Percentiles rank a stretch among this genome's conserved stretches.
phyloP scores from a whole-genome alignment of 352 stramenopile genomes.

The Thalassiosira livingstoniorum region DNA sequence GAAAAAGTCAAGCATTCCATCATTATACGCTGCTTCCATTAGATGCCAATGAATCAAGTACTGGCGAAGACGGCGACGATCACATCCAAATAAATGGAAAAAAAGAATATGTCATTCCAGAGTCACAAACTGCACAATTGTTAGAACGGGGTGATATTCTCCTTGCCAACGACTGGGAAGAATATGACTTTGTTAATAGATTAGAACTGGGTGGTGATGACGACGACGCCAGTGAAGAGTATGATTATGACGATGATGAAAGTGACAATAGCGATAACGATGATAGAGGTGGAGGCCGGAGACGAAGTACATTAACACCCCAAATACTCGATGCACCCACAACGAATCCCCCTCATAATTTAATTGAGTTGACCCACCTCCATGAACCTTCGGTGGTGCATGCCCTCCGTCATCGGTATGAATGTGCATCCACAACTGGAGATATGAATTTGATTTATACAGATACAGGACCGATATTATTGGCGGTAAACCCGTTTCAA shows the following conservation, averaged over 20 bases:
- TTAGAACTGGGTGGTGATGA: constrained; percentile 4
- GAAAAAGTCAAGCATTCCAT: not conserved
- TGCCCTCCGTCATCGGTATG: constrained; percentile 42
- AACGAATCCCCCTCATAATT: constrained; percentile 31
- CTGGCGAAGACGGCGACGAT: not conserved
- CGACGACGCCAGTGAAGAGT: not conserved
- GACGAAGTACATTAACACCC: not conserved
- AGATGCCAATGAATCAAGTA: not conserved
- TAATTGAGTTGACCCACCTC: constrained; percentile 65
- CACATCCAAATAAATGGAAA: not conserved
- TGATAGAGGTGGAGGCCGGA: not conserved
- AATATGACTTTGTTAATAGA: constrained; percentile 33
- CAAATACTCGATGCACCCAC: not conserved
- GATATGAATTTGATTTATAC: constrained; percentile 70
- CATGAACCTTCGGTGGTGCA: constrained; percentile 74
- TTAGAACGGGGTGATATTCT: constrained; percentile 37
- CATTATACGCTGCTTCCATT: constrained; percentile 24
- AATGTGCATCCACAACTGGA: constrained; percentile 9
- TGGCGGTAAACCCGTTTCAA: constrained; percentile 77
- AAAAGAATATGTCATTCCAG: constrained; percentile 21
- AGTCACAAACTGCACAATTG: constrained; percentile 5
- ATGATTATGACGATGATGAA: constrained; percentile 17
- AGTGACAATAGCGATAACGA: not conserved
- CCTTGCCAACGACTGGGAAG: constrained; percentile 42
- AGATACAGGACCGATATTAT: constrained; percentile 66